phyloP scores from a whole-genome alignment of 129 eudicot genomes.

The Pittosporum tobira region DNA sequence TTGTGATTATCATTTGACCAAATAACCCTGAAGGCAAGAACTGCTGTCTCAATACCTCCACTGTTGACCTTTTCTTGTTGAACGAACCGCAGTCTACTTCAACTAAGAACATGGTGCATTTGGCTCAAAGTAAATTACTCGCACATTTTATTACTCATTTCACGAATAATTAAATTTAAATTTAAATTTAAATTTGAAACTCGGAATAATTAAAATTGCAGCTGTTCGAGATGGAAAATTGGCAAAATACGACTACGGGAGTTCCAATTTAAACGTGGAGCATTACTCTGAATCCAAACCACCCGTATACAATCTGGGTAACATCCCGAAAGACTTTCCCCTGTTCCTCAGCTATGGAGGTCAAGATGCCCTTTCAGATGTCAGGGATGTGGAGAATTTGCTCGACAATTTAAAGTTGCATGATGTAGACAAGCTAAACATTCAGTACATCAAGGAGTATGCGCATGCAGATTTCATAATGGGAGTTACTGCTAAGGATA shows the following conservation, averaged over 20 bases:
- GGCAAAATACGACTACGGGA: slow-evolving; percentile 63
- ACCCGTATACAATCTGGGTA: slow-evolving; percentile 53
- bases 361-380: slow-evolving; percentile 72
- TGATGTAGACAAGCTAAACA: slow-evolving; percentile 54
- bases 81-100: slow-evolving; percentile 88
- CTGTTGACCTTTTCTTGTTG: slow-evolving; percentile 48
- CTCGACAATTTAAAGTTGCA: slow-evolving; percentile 60
- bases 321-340: slow-evolving; percentile 63
- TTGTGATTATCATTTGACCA: neutral
- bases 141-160: no score
- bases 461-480: slow-evolving; percentile 85
- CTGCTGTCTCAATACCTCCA: slow-evolving; percentile 77
- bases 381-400: slow-evolving; percentile 53
- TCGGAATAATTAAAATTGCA: slow-evolving; percentile 12
- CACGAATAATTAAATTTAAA: neutral
- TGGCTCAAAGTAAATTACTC: slow-evolving; percentile 77
- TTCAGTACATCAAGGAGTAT: slow-evolving; percentile 62
- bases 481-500: slow-evolving; percentile 64
- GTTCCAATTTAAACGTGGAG: slow-evolving; percentile 32
- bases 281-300: slow-evolving; percentile 59
- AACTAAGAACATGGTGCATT: slow-evolving; percentile 74
- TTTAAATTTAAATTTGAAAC: neutral
- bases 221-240: slow-evolving; percentile 61
- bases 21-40: slow-evolving; percentile 44
- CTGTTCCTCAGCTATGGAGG: slow-evolving; percentile 80